phyloP scores from a whole-genome alignment of 139 green algal species.

The Deuterostichococcus epilithicus region DNA sequence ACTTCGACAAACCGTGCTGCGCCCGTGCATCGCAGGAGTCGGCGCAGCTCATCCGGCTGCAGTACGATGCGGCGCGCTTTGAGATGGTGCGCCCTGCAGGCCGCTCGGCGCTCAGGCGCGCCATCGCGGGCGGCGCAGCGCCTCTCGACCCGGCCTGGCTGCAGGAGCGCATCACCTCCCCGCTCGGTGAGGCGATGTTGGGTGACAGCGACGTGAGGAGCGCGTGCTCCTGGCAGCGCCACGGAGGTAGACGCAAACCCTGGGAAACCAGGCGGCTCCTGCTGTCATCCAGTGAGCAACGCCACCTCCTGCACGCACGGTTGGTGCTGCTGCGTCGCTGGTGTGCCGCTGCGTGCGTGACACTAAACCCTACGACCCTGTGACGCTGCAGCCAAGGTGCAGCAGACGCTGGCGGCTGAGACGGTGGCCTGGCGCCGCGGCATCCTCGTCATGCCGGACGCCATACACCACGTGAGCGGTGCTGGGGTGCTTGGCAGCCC shows the following conservation, averaged over 20 bases:
- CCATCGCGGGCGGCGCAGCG: neutral
- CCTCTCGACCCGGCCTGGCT: neutral
- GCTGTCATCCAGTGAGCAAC: no score
- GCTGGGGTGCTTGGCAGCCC: neutral
- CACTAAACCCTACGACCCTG: no score
- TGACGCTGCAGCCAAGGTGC: slow-evolving; percentile 7
- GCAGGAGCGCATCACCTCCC: neutral
- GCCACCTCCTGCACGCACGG: no score
- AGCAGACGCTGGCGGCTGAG: slow-evolving; percentile 7
- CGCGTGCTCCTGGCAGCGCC: no score
- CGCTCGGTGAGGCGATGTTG: neutral
- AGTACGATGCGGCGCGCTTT: neutral
- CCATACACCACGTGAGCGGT: neutral
- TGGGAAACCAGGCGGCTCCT: no score
- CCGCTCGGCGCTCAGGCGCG: neutral
- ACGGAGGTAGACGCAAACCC: no score
- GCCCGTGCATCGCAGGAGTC: no score
- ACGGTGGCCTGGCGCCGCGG: slow-evolving; percentile 9
- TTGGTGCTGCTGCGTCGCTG: no score
- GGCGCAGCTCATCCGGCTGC: neutral
- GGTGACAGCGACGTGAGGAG: no score
- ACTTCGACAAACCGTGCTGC: no score
- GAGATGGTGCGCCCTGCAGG: neutral
- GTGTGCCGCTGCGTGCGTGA: no score
- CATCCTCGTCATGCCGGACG: slow-evolving; percentile 6